Base-by-base conservation (phyloP, 805 yeast species). In the Danielozyma ontarioensis region DNA sequence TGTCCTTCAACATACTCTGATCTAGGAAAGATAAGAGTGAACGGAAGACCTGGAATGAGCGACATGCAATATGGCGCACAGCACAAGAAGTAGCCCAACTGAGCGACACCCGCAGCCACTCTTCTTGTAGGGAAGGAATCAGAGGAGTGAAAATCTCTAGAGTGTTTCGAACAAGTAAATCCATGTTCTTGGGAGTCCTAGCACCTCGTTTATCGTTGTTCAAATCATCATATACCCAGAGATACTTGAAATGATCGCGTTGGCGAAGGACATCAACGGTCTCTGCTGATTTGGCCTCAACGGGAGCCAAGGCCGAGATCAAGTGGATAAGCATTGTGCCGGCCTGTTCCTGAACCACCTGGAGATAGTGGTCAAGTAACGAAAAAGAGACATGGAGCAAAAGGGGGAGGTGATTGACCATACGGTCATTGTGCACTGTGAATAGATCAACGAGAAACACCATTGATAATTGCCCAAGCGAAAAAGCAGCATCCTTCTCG, bases 31-130 rank as follows among this genome's bases (percentile, higher is more conserved):
- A 74, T n/a, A 88, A 62, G 36, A 93, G 57, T 3, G 94, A 83
- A 28, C 99, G 68, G 62, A 89, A 93, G 0, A 89, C 72, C 53
- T 93, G 98, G 59, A 94, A 90, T 0, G 97, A 89, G 17, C 98
- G 73, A 45, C 98, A 93, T 0, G 99, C 98, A 45, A 93, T 76
- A 53, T 94, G 99, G 50, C 97, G 72, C 2, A 90, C 97, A 2
- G 97, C 94, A 62, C 97, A 93, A 1, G 96, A 81, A 0, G 98
- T 93, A 0, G 98, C 97, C 98, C 98, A 93, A 18, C 73, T 70
- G 23, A 94, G 65, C 0, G 97, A 82, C 3, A 75, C 77, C 22
- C 80, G 64, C 32, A 95, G 81, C 98, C 98, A 93, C 32, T 81
- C 84, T 27, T 74, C 74, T 51, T 83, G 94, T 26, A 88, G 62